Conservation (phyloP, 1,284 basidiomycete genomes). For the Malassezia slooffiae region DNA sequence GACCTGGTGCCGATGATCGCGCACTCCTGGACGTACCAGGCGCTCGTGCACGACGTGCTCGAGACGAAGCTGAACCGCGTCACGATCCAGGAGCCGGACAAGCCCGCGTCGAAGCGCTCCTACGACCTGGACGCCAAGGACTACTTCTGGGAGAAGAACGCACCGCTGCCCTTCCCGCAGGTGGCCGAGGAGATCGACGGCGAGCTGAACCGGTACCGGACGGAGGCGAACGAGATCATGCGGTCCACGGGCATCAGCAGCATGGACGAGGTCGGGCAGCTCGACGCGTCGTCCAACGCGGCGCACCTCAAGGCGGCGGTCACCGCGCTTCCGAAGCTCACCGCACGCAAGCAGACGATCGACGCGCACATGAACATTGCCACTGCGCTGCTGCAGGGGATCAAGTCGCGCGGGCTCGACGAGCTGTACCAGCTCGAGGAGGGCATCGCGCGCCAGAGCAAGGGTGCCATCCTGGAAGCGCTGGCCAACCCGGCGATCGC, state of each 20-base stretch:
- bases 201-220: slow-evolving; percentile 84
- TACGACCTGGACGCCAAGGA: slow-evolving; percentile 97
- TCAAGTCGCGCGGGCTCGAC: slow-evolving; percentile 88
- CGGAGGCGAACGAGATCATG: slow-evolving; percentile 93
- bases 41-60: slow-evolving; percentile 90
- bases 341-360: slow-evolving; percentile 85
- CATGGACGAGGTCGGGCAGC: slow-evolving; percentile 66
- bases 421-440: slow-evolving; percentile 96
- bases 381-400: slow-evolving; percentile 84
- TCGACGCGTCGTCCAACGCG: slow-evolving; percentile 78
- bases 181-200: slow-evolving; percentile 94
- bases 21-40: slow-evolving; percentile 99
- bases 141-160: slow-evolving; percentile 98
- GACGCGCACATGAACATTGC: slow-evolving; percentile 99
- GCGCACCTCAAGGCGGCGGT: slow-evolving; percentile 93
- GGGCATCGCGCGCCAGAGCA: slow-evolving; percentile 57
- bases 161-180: slow-evolving; percentile 90
- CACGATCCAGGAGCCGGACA: slow-evolving; percentile 53
- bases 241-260: slow-evolving; percentile 90
- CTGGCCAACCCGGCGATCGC: slow-evolving; percentile 50
- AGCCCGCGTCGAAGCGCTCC: slow-evolving; percentile 23
- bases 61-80: slow-evolving; percentile 95
- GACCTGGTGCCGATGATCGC: slow-evolving; percentile 89
- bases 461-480: slow-evolving; percentile 62
- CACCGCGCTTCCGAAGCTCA: slow-evolving; percentile 92